phyloP scores from a whole-genome alignment of 768 basidiomycete genomes.

The Suillus cothurnatus region DNA sequence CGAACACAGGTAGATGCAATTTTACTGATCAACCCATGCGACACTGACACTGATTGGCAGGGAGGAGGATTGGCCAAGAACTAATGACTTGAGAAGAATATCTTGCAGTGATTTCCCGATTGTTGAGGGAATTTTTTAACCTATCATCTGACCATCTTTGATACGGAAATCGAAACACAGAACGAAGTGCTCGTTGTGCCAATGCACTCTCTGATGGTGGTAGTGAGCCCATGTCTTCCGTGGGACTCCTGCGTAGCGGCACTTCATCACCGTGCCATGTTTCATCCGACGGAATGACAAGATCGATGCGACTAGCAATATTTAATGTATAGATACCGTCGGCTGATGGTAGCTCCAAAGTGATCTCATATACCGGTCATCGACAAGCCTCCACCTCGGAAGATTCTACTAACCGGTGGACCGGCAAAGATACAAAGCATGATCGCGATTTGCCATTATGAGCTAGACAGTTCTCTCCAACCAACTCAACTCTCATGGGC shows the following conservation, averaged over 20 bases:
- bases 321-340: too few relatives aligned
- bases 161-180: conserved; percentile 11
- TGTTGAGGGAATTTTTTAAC: too few relatives aligned
- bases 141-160: too few relatives aligned
- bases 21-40: neutral
- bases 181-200: conserved; percentile 43
- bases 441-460: too few relatives aligned
- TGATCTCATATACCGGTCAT: neutral
- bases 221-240: neutral
- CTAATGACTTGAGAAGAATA: neutral
- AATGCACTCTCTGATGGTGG: conserved; percentile 18
- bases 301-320: neutral
- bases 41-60: neutral
- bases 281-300: neutral
- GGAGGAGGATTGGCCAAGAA: neutral
- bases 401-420: too few relatives aligned
- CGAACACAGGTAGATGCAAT: neutral
- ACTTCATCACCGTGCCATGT: neutral
- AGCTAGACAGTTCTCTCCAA: too few relatives aligned
- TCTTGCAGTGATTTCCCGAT: neutral
- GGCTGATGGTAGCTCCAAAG: too few relatives aligned
- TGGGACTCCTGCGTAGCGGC: neutral
- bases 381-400: neutral
- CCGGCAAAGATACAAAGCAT: too few relatives aligned
- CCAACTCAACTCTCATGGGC: too few relatives aligned